These are phyloP conservation scores for Lactifluus rugatus DNA, from an alignment of 768 basidiomycete genomes.

Conservation along the genomic window DNA sequence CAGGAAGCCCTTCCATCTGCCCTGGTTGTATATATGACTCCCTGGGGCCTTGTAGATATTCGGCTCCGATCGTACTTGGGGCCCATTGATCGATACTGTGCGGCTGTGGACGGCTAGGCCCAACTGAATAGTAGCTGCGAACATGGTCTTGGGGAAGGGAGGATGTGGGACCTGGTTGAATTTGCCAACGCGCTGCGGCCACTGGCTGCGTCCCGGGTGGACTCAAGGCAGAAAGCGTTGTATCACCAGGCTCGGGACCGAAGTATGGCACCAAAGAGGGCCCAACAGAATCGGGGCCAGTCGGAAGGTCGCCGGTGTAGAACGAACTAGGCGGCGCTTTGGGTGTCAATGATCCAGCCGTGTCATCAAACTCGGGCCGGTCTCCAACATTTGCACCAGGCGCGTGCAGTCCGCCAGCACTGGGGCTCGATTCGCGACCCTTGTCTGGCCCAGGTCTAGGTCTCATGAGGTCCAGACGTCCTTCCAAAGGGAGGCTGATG, in stretches of 20 bases:
- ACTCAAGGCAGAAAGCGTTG: not conserved
- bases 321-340: not conserved
- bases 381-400: not conserved
- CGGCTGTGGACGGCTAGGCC: not conserved
- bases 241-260: not conserved
- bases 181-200: not conserved
- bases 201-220: conserved; percentile 10
- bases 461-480: conserved; percentile 81
- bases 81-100: not conserved
- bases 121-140: conserved; percentile 10
- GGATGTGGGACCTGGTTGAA: conserved; percentile 16
- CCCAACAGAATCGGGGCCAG: not conserved
- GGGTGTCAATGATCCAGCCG: not conserved
- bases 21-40: too few species aligned
- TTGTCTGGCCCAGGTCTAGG: conserved; percentile 27
- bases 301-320: not conserved
- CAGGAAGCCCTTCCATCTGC: not conserved
- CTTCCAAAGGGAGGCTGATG: conserved; percentile 72
- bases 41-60: conserved; percentile 12
- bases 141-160: conserved; percentile 19
- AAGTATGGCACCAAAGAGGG: not conserved
- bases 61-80: not conserved
- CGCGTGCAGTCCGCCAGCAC: not conserved
- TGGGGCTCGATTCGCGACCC: conserved; percentile 7
- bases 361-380: not conserved